Evolutionary conservation across 2,329 filamentous ascomycete species (phyloP), one percentile per base, ranked within the genome.

Genomic region (Fusarium sp.): DNA sequence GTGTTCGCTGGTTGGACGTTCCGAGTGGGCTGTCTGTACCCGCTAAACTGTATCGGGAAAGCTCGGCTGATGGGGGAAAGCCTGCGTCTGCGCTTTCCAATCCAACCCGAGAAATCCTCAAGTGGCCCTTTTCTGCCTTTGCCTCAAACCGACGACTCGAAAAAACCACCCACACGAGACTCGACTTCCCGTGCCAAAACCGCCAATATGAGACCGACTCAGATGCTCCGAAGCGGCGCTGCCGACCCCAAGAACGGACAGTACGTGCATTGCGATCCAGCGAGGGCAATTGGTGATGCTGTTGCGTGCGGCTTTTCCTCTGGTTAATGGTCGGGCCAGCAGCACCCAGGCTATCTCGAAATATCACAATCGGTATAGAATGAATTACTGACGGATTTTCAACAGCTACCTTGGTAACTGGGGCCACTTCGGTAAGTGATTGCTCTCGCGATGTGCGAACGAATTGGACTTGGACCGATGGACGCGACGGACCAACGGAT

Each of bases 401-500:
- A 65, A 20, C 68, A 94, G 92, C 79, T 94, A 84, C 81, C 82
- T 94, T 62, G 92, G 92, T 74, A 82, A 82, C 80, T 95, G 92
- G 91, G 92, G 92, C 76, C 83, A 84, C 76, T 83, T 94, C 71
- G 92, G 91, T 93, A 88, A 84, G 89, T 88, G 72, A 72, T 42
- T 61, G 51, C 53, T 65, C 31, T 37, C 15, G 41, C 52, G 55
- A 69, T 40, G 58, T 57, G 50, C 66, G 60, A 70, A 62, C 68
- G 70, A 69, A 66, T 62, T 46, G 52, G 44, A 55, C 16, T 41
- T 59, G 31, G 55, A 62, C 57, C 62, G 58, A 72, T 56, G 49
- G 45, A 56, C 50, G 62, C 62, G 63, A 74, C 71, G 71, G 72
- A 65, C 63, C 53, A 75, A 66, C 49, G 71, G 57, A 71, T 67